phyloP scores from a whole-genome alignment of 2,329 filamentous ascomycete genomes.

The Venturia asperata region DNA sequence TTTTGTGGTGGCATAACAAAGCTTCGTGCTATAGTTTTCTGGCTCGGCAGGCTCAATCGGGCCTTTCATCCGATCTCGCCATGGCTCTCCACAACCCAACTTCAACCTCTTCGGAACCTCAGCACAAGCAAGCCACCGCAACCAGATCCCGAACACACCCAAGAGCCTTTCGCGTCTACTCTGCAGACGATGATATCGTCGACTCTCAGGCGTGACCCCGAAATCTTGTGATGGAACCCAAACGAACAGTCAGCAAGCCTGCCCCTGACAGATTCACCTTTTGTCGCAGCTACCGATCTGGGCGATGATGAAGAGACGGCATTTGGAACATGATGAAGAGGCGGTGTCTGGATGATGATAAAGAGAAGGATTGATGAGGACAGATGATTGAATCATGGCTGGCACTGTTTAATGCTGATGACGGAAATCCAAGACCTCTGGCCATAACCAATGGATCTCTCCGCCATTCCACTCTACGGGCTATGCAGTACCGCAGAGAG shows the following conservation, averaged over 20 bases:
- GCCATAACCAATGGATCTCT: not conserved
- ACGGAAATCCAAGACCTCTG: not conserved
- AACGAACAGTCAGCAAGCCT: not conserved
- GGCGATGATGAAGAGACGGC: not conserved
- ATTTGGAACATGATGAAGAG: too few species aligned
- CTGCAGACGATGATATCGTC: not conserved
- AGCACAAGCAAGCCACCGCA: not conserved
- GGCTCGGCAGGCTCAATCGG: not conserved
- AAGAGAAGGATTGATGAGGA: not conserved
- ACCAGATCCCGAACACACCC: not conserved
- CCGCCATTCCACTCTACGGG: not conserved
- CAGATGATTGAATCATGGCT: not conserved
- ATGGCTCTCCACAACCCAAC: slow-evolving; percentile 1
- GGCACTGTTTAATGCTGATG: not conserved
- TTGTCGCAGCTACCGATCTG: not conserved
- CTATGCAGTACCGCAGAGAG: not conserved
- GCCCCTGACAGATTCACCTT: not conserved
- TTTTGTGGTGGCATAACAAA: not conserved
- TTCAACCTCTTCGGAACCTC: not conserved
- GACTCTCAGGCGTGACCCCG: not conserved
- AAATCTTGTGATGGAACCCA: not conserved
- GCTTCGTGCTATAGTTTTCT: not conserved
- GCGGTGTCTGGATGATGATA: not conserved
- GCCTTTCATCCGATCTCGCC: slow-evolving; percentile 1
- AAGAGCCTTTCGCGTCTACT: not conserved